phyloP scores from a whole-genome alignment of 2,329 filamentous ascomycete genomes.

The Paraconiothyrium brasiliense region DNA sequence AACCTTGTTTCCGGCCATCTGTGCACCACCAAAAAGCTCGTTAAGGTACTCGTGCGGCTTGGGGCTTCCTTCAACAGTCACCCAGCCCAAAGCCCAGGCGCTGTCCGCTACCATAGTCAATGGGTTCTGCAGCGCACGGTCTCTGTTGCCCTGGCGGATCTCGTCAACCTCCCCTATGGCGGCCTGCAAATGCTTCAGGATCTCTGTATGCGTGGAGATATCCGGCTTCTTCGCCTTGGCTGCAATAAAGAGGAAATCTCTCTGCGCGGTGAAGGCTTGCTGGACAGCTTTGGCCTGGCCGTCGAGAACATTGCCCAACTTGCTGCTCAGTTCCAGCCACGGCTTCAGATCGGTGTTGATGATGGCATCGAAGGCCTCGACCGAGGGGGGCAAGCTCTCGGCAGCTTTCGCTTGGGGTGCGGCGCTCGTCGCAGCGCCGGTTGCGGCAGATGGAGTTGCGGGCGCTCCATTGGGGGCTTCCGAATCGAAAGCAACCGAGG shows the following conservation, averaged over 20 bases:
- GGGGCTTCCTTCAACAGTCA: slow-evolving; percentile 72
- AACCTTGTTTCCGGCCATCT: slow-evolving; percentile 95
- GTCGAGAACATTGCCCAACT: slow-evolving; percentile 78
- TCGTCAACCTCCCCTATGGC: slow-evolving; percentile 81
- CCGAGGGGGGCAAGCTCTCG: slow-evolving; percentile 64
- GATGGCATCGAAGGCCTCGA: slow-evolving; percentile 87
- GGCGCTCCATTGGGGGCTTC: slow-evolving; percentile 40
- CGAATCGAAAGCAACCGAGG: slow-evolving; percentile 66
- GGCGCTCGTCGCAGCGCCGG: slow-evolving; percentile 39
- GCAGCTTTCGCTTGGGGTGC: slow-evolving; percentile 47
- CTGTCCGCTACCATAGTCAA: slow-evolving; percentile 89
- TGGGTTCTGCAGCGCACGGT: slow-evolving; percentile 79
- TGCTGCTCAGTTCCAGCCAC: slow-evolving; percentile 80
- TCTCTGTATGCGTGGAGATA: slow-evolving; percentile 73
- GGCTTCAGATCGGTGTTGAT: slow-evolving; percentile 77
- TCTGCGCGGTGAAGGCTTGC: slow-evolving; percentile 81
- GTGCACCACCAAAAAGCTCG: slow-evolving; percentile 82
- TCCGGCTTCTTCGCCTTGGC: slow-evolving; percentile 94
- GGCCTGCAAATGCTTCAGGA: slow-evolving; percentile 87
- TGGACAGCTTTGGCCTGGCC: slow-evolving; percentile 74
- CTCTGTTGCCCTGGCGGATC: slow-evolving; percentile 83
- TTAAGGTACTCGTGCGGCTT: slow-evolving; percentile 87
- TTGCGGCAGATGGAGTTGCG: slow-evolving; percentile 39
- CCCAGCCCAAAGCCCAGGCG: slow-evolving; percentile 89
- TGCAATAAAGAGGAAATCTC: slow-evolving; percentile 85